These are phyloP conservation scores for Boletus smithii DNA, from an alignment of 1,284 basidiomycete genomes.

Conservation along the genomic window DNA sequence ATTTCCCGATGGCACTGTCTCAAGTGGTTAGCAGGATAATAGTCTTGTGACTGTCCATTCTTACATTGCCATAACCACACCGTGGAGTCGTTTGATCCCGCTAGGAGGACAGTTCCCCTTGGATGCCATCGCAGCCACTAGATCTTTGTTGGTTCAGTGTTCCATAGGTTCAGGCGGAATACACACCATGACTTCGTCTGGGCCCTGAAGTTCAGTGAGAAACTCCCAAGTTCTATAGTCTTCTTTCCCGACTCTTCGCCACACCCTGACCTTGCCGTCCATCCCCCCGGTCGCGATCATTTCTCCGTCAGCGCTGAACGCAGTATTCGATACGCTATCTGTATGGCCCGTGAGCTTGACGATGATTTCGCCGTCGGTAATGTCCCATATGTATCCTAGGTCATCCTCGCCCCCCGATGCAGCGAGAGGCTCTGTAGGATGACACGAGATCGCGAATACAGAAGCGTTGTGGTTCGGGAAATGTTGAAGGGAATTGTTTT, in stretches of 20 bases:
- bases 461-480: constrained; percentile 67
- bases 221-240: constrained; percentile 87
- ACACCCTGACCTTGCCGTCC: constrained; percentile 92
- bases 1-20: constrained; percentile 84
- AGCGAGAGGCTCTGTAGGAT: constrained; percentile 84
- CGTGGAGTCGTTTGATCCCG: constrained; percentile 90
- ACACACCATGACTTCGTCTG: constrained; percentile 91
- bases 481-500: constrained; percentile 65
- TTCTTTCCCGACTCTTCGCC: constrained; percentile 76
- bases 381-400: constrained; percentile 90
- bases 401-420: constrained; percentile 96
- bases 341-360: constrained; percentile 87
- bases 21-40: constrained; percentile 11
- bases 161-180: background rate
- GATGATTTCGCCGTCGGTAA: constrained; percentile 77
- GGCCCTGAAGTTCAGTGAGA: constrained; percentile 86
- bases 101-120: constrained; percentile 84
- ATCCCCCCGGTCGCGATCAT: constrained; percentile 94
- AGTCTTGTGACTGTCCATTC: constrained; percentile 20
- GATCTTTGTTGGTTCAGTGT: background rate
- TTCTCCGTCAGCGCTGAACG: constrained; percentile 87
- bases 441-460: constrained; percentile 83
- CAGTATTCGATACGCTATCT: constrained; percentile 83
- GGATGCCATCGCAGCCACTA: constrained; percentile 98
- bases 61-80: constrained; percentile 98